Conservation (phyloP, 1,284 basidiomycete genomes). For the Cutaneotrichosporon cyanovorans region DNA sequence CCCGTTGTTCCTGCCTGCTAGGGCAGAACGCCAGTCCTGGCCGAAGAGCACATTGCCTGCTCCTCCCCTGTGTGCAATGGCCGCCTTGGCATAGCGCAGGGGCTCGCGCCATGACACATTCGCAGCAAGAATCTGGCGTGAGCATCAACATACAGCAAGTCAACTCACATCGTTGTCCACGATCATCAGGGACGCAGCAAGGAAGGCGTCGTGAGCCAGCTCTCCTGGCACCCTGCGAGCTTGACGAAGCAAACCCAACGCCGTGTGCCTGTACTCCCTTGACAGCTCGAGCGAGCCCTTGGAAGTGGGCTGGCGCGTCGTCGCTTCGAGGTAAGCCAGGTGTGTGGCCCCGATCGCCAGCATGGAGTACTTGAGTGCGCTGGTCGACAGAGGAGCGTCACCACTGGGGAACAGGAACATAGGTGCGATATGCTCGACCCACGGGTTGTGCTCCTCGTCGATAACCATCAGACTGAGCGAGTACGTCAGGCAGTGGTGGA, state of each 20-base stretch:
- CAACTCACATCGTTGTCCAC: conserved; percentile 26
- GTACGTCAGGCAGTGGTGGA: conserved; percentile 39
- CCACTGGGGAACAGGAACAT: conserved; percentile 32
- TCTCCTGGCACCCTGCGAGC: conserved; percentile 21
- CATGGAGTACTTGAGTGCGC: conserved; percentile 29
- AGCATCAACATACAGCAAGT: background rate
- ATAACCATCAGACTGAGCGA: conserved; percentile 36
- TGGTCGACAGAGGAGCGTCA: conserved; percentile 21
- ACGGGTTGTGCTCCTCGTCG: conserved; percentile 36
- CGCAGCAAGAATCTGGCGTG: conserved; percentile 27
- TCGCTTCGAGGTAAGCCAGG: conserved; percentile 17
- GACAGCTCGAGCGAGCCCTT: conserved; percentile 19
- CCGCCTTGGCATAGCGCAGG: conserved; percentile 20
- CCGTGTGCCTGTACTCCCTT: conserved; percentile 21
- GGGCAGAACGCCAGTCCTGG: conserved; percentile 9
- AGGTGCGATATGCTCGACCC: conserved; percentile 33
- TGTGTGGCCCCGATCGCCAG: conserved; percentile 33
- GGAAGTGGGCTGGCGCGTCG: conserved; percentile 1
- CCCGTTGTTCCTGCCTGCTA: conserved; percentile 4
- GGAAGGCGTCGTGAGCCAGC: conserved; percentile 27
- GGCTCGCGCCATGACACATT: conserved; percentile 30
- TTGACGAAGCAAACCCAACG: conserved; percentile 24
- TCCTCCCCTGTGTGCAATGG: conserved; percentile 28
- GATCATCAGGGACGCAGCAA: conserved; percentile 24
- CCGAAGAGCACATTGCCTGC: conserved; percentile 26